Conservation (phyloP, 805 yeast genomes). For the Suhomyces faveliae region DNA sequence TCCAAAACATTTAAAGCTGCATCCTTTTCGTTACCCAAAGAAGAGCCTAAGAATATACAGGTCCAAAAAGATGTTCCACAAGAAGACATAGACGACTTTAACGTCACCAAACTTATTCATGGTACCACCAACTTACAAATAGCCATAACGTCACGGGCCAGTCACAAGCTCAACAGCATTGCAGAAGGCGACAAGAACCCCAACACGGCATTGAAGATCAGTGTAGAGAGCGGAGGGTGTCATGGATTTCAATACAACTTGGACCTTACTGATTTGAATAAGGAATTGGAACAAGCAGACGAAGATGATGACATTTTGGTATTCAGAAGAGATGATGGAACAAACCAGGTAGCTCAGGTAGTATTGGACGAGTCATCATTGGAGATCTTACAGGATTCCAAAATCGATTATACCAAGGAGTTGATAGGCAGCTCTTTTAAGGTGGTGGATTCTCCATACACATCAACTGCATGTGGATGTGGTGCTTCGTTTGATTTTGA, state of each 20-base stretch:
- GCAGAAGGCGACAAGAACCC: constrained; percentile 55
- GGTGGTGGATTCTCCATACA: constrained; percentile 84
- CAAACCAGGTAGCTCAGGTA: constrained; percentile 49
- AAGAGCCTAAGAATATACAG: neutral
- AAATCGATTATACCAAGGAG: constrained; percentile 85
- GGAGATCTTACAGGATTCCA: constrained; percentile 79
- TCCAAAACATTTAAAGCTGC: constrained; percentile 5
- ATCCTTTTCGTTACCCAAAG: constrained; percentile 3
- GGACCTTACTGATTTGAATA: constrained; percentile 48
- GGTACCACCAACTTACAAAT: constrained; percentile 39
- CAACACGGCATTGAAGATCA: constrained; percentile 63
- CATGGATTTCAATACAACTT: constrained; percentile 94
- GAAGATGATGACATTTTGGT: constrained; percentile 42
- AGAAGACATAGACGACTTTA: constrained; percentile 30
- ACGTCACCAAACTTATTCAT: constrained; percentile 30
- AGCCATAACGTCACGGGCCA: constrained; percentile 49
- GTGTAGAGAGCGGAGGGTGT: constrained; percentile 95
- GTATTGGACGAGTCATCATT: constrained; percentile 79
- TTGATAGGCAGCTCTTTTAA: constrained; percentile 93
- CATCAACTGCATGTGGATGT: constrained; percentile 53
- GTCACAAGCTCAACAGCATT: constrained; percentile 51
- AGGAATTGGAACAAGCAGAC: constrained; percentile 32
- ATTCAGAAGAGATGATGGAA: constrained; percentile 57
- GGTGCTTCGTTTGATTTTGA: constrained; percentile 49
- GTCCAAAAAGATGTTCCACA: constrained; percentile 14